Conservation (phyloP, 2,329 filamentous ascomycete species). For the Sclerotinia glacialis region DNA sequence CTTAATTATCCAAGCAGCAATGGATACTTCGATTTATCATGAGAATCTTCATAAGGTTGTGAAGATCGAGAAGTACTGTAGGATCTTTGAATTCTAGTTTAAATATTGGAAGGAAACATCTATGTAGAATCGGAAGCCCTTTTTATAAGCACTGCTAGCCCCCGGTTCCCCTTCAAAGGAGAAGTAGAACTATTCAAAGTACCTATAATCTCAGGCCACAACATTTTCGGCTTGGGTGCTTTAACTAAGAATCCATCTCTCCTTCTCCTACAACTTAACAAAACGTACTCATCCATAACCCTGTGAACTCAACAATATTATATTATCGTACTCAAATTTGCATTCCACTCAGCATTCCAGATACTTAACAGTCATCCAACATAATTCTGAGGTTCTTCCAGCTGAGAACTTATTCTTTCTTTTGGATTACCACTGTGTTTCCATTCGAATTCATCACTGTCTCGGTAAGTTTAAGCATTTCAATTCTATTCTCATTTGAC, state of each 20-base stretch:
- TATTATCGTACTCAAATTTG: neutral
- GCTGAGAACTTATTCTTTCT: neutral
- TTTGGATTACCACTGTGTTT: neutral
- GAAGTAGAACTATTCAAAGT: neutral
- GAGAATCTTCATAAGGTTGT: too few relatives aligned
- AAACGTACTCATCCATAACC: neutral
- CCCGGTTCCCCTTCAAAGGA: too few relatives aligned
- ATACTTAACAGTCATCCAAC: too few relatives aligned
- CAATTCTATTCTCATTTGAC: neutral
- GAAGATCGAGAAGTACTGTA: too few relatives aligned
- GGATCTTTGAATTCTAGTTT: too few relatives aligned
- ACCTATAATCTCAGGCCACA: slow-evolving; percentile 4
- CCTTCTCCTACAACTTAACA: neutral
- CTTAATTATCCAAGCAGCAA: too few relatives aligned
- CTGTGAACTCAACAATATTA: neutral
- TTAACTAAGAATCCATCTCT: neutral
- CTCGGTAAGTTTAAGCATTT: slow-evolving; percentile 14
- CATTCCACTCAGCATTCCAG: neutral
- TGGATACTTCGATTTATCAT: too few relatives aligned
- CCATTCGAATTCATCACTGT: neutral
- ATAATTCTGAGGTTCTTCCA: neutral
- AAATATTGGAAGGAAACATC: too few relatives aligned
- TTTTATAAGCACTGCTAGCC: too few relatives aligned
- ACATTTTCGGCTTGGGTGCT: neutral
- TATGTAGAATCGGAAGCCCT: too few relatives aligned